Percentiles rank a stretch among this genome's conserved stretches.
These are phyloP conservation scores for Niebla homalea DNA, from an alignment of 495 filamentous ascomycete genomes.

Conservation along the genomic window DNA sequence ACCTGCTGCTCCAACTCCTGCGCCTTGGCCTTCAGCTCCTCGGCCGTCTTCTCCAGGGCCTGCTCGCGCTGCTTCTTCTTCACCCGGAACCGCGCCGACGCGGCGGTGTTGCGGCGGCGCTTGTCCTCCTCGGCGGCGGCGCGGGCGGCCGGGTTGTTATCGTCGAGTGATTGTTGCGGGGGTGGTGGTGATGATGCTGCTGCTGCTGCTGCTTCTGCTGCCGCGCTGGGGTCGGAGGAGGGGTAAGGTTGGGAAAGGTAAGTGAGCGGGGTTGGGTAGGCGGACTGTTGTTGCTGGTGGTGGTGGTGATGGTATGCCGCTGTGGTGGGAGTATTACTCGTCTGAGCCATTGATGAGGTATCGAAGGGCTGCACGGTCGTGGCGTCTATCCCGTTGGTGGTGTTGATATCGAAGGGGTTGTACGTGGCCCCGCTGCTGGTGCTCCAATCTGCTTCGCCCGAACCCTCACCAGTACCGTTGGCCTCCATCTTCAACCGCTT, in stretches of 20 bases:
- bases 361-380: neutral
- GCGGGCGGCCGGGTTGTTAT: slow-evolving; percentile 43
- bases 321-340: no score
- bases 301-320: neutral
- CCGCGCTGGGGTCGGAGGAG: neutral
- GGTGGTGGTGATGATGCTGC: no score
- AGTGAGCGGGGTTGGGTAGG: neutral
- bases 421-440: no score
- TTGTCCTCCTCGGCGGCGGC: slow-evolving; percentile 92
- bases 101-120: slow-evolving; percentile 89
- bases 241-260: neutral
- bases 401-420: slow-evolving; percentile 1
- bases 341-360: slow-evolving; percentile 1
- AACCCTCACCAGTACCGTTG: no score
- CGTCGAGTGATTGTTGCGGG: slow-evolving; percentile 17
- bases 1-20: slow-evolving; percentile 65
- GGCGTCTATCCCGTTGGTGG: neutral
- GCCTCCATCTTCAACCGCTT: slow-evolving; percentile 11
- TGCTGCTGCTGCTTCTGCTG: no score
- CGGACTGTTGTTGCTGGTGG: neutral
- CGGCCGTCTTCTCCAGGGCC: slow-evolving; percentile 75
- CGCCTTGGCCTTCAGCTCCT: slow-evolving; percentile 83
- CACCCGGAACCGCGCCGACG: slow-evolving; percentile 84
- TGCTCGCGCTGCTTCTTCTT: slow-evolving; percentile 99
- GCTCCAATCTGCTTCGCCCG: no score